phyloP scores from a whole-genome alignment of 2,329 filamentous ascomycete genomes.

The Fusarium begoniae region DNA sequence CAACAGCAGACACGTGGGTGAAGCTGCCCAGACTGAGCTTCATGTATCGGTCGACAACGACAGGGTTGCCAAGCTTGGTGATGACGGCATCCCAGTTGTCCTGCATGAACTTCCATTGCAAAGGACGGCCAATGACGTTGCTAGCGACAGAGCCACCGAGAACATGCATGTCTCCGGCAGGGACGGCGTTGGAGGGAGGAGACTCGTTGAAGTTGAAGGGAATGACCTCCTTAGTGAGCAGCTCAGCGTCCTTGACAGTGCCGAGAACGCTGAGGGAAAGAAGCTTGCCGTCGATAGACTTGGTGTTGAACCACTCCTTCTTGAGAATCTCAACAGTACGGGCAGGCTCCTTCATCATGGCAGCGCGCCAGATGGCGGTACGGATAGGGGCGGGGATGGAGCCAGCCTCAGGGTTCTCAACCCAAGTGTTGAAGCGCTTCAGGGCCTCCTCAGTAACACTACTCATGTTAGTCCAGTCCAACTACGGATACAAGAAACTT shows the following conservation, averaged over 20 bases:
- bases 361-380: conserved; percentile 80
- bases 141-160: conserved; percentile 76
- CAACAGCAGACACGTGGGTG: conserved; percentile 71
- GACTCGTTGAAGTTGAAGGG: conserved; percentile 81
- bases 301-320: conserved; percentile 83
- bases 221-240: conserved; percentile 73
- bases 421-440: conserved; percentile 83
- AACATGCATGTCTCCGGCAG: conserved; percentile 87
- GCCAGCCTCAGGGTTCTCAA: conserved; percentile 70
- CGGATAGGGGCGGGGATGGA: conserved; percentile 85
- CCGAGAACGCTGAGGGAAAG: conserved; percentile 82
- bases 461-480: conserved; percentile 35
- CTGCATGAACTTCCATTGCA: conserved; percentile 88
- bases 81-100: conserved; percentile 81
- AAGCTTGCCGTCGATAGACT: conserved; percentile 90
- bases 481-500: conserved; percentile 46
- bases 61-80: conserved; percentile 80
- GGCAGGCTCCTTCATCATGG: conserved; percentile 74
- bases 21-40: conserved; percentile 82
- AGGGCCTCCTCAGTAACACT: conserved; percentile 78
- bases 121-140: conserved; percentile 76
- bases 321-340: conserved; percentile 78
- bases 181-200: conserved; percentile 70
- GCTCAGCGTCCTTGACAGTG: conserved; percentile 71
- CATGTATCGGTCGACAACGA: conserved; percentile 90